A percentile compares a stretch with the other conserved stretches of the same genome.
Conservation (phyloP, 140 eudicot genomes). For the Stevia rebaudiana region DNA sequence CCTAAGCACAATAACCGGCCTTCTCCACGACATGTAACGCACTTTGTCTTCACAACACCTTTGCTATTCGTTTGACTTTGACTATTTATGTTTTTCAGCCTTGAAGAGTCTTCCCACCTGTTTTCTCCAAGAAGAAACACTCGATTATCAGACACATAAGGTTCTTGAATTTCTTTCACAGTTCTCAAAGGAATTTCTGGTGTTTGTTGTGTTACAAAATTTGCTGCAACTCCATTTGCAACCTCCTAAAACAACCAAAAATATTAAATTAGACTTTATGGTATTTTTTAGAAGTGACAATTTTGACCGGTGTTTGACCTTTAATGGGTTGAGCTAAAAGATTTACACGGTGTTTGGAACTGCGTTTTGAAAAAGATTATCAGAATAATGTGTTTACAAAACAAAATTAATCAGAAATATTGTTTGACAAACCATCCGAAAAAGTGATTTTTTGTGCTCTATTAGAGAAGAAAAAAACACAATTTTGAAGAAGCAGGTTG, state of each 20-base stretch:
- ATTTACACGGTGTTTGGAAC: background rate
- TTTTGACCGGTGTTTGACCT: background rate
- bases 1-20: constrained; percentile 85
- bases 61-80: constrained; percentile 22
- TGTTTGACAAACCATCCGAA: background rate
- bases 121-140: constrained; percentile 98
- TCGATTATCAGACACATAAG: constrained; percentile 27
- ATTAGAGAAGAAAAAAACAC: background rate
- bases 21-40: constrained; percentile 74
- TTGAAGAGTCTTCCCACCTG: constrained; percentile 88
- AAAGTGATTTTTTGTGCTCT: background rate
- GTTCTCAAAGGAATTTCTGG: constrained; percentile 33
- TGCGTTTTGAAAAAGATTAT: background rate
- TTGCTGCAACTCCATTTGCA: constrained; percentile 57
- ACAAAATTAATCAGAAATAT: background rate
- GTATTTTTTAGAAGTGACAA: constrained; percentile 7
- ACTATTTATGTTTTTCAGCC: constrained; percentile 43
- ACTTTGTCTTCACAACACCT: constrained; percentile 33
- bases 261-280: constrained; percentile 38
- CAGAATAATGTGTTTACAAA: background rate
- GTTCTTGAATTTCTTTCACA: constrained; percentile 40
- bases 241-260: constrained; percentile 29
- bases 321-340: background rate
- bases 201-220: constrained; percentile 19
- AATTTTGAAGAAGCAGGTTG: constrained; percentile 3